A percentile compares a stretch with the other conserved stretches of the same genome.
These are phyloP conservation scores for Clavispora carvajalis DNA, from an alignment of 805 yeast species.

Conservation along the genomic window DNA sequence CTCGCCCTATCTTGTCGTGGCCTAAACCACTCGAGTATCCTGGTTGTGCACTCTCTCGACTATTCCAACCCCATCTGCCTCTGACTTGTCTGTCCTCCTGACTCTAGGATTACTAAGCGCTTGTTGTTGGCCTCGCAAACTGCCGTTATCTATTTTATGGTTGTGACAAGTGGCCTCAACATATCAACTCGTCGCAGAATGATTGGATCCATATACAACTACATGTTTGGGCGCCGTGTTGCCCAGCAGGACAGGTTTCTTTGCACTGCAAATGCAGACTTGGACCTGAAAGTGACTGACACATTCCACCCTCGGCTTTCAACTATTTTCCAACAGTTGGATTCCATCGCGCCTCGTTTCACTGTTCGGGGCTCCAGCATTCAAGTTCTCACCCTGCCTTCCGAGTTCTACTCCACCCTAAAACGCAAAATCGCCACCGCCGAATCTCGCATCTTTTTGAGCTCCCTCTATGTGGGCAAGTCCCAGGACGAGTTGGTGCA, in stretches of 20 bases:
- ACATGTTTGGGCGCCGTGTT: constrained; percentile 10
- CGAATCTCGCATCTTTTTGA: constrained; percentile 63
- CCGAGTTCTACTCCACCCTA: constrained; percentile 62
- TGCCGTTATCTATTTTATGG: background rate
- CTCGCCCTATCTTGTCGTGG: background rate
- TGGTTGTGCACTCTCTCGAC: no score
- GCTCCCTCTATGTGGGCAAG: constrained; percentile 84
- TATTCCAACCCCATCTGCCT: background rate
- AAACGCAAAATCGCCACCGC: constrained; percentile 61
- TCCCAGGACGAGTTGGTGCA: constrained; percentile 70
- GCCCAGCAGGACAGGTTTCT: constrained; percentile 7
- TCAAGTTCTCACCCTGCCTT: constrained; percentile 60
- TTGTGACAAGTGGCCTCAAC: background rate
- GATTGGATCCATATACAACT: constrained; percentile 16
- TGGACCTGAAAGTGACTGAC: constrained; percentile 15
- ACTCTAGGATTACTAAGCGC: background rate
- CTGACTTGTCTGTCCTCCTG: background rate
- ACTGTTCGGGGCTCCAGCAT: constrained; percentile 52
- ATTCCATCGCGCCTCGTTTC: constrained; percentile 64
- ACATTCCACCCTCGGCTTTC: constrained; percentile 41
- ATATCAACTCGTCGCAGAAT: constrained; percentile 11
- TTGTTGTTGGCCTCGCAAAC: background rate
- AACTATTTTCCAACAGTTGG: constrained; percentile 47
- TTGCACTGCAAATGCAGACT: constrained; percentile 25
- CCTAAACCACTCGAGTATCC: no score